Evolutionary conservation across 257 asterid genomes (phyloP), one percentile per base, ranked within the genome.

Genomic region (Petunia secreta): DNA sequence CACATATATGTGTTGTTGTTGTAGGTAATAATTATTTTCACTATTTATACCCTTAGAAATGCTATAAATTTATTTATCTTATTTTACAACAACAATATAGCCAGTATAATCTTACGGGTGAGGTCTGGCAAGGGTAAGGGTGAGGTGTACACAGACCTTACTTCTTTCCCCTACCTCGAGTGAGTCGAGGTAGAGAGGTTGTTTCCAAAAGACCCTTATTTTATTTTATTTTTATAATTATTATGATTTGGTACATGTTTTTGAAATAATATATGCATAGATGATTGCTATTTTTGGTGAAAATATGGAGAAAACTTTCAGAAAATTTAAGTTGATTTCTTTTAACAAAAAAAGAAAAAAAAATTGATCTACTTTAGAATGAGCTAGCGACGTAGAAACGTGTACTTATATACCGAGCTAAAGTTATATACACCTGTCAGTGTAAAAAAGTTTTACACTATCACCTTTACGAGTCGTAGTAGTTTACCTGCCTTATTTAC

Each of bases 271-370:
- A 16, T 52, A 40, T 44, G 0, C 54, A 0, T 46, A 69, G 16
- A 46, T 69, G 76, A 10, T 69, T 69, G 10, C 76, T 69, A 39
- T n/a, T 68, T 68, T 0, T 43, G 57, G 39, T 68, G 39, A 68
- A 68, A 44, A 68, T 68, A 16, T 4, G 25, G 54, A 69, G 59
- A 25, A 46, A 16, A 1, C 16, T 69, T 69, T 25, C 59, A 25
- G 58, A 44, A 2, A 16, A 46, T 69, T 16, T 46, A 9, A 4
- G 10, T 9, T 10, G 58, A 68, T 68, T n/a, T 25, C 25, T 44
- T 67, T 10, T 63, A 46, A 10, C 13, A 36, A 63, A 38, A 46
- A 11, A 46, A 25, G 25, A 40, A 63, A 63, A 4, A 46, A 38
- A 63, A 63, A 37, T 63, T 63, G 71, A 63, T n/a, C 25, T 38